A percentile compares a stretch with the other conserved stretches of the same genome.
Conservation (phyloP, 1,284 basidiomycete species). For the Schizophyllum amplum region DNA sequence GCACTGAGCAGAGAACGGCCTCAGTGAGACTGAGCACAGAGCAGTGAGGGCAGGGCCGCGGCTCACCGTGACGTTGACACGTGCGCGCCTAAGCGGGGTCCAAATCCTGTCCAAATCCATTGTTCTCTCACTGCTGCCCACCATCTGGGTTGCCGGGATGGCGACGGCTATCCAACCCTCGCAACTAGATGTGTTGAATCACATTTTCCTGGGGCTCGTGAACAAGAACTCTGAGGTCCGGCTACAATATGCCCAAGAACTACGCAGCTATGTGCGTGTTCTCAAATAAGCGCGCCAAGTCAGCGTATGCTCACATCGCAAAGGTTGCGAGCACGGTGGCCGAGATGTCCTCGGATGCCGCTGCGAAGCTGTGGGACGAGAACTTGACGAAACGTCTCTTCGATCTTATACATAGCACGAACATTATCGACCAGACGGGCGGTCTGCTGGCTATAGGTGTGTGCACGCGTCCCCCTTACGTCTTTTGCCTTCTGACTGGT, state of each 20-base stretch:
- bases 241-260: slow-evolving; percentile 53
- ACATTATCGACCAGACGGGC: slow-evolving; percentile 69
- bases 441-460: slow-evolving; percentile 78
- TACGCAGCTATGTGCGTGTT: slow-evolving; percentile 66
- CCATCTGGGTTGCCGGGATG: not conserved
- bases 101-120: not conserved
- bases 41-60: not conserved
- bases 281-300: slow-evolving; percentile 4
- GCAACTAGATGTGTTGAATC: slow-evolving; percentile 25
- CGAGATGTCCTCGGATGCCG: slow-evolving; percentile 71
- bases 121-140: not conserved
- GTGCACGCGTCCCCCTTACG: slow-evolving; percentile 16
- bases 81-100: not conserved
- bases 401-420: slow-evolving; percentile 76
- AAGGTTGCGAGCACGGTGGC: slow-evolving; percentile 65
- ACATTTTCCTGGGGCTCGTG: slow-evolving; percentile 60
- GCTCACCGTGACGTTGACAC: not conserved
- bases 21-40: not conserved
- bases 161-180: not conserved
- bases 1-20: too few species aligned
- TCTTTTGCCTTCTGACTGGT: slow-evolving; percentile 12
- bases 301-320: slow-evolving; percentile 6
- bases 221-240: slow-evolving; percentile 57
- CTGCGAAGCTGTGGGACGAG: slow-evolving; percentile 76
- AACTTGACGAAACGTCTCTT: slow-evolving; percentile 74